A percentile compares a stretch with the other conserved stretches of the same genome.
Conservation (phyloP, 2,329 filamentous ascomycete species). For the Colletotrichum sp. region DNA sequence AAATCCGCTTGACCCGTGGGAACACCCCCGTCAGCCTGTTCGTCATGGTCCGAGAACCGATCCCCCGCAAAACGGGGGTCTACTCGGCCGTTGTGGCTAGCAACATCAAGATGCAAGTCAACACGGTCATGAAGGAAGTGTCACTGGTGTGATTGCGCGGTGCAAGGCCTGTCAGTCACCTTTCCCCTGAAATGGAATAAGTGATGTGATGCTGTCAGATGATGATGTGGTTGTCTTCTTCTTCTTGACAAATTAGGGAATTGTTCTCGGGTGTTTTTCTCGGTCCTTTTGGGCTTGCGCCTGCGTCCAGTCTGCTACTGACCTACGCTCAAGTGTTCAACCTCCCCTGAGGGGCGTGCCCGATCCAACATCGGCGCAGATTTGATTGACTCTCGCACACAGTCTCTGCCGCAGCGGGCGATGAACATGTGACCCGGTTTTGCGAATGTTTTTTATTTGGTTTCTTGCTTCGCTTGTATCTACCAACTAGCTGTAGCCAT, state of each 20-base stretch:
- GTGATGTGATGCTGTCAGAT: not conserved
- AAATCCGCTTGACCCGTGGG: constrained; percentile 66
- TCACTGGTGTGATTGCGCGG: not conserved
- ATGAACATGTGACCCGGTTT: not conserved
- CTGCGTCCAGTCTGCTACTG: constrained; percentile 5
- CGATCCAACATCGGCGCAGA: constrained; percentile 9
- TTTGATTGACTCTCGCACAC: not conserved
- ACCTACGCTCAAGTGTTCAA: constrained; percentile 12
- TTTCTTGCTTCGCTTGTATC: constrained; percentile 8
- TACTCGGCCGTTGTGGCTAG: constrained; percentile 34
- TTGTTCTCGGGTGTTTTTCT: not conserved
- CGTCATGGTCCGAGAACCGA: constrained; percentile 83
- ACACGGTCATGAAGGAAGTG: constrained; percentile 29
- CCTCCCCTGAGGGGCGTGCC: not conserved
- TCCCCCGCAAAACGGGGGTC: constrained; percentile 28
- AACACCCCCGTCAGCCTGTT: constrained; percentile 68
- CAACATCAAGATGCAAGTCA: constrained; percentile 35
- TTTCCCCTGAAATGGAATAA: not conserved
- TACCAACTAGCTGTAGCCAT: constrained; percentile 19
- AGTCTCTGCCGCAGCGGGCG: not conserved
- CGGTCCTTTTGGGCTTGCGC: not conserved
- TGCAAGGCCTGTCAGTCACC: not conserved
- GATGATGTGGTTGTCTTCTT: not conserved
- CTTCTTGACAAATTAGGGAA: not conserved
- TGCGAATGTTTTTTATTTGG: not conserved